phyloP scores from a whole-genome alignment of 148 eudicot species.

The Silene uniflora region DNA sequence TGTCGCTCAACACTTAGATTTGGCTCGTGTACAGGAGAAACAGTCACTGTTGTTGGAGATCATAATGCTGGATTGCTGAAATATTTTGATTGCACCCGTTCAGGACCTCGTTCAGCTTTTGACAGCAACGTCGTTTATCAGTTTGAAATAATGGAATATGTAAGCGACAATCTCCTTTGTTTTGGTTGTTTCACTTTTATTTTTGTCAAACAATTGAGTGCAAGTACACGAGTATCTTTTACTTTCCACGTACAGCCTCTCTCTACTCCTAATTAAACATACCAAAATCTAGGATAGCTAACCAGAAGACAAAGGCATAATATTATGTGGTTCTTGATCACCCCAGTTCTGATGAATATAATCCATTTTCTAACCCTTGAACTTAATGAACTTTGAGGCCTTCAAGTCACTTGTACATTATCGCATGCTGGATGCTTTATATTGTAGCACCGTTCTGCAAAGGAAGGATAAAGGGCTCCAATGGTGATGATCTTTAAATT shows the following conservation, averaged over 20 bases:
- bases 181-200: not conserved
- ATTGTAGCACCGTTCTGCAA: not conserved
- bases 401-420: not conserved
- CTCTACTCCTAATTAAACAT: not conserved
- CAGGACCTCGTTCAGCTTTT: conserved; percentile 98
- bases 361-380: not conserved
- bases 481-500: not conserved
- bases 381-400: not conserved
- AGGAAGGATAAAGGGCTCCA: not conserved
- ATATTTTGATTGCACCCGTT: conserved; percentile 90
- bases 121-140: conserved; percentile 85
- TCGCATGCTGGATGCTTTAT: not conserved
- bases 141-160: conserved; percentile 99
- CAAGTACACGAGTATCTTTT: not conserved
- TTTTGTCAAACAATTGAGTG: not conserved
- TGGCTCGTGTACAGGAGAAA: conserved; percentile 61
- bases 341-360: not conserved
- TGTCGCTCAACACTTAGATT: conserved; percentile 1
- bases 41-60: conserved; percentile 91
- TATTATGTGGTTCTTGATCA: not conserved
- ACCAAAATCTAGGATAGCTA: not conserved
- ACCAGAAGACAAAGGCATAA: conserved; percentile 1
- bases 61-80: conserved; percentile 78
- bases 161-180: conserved; percentile 30
- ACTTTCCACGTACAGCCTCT: not conserved